Conservation (phyloP, 352 stramenopile genomes). For the Globisporangium parvum region DNA sequence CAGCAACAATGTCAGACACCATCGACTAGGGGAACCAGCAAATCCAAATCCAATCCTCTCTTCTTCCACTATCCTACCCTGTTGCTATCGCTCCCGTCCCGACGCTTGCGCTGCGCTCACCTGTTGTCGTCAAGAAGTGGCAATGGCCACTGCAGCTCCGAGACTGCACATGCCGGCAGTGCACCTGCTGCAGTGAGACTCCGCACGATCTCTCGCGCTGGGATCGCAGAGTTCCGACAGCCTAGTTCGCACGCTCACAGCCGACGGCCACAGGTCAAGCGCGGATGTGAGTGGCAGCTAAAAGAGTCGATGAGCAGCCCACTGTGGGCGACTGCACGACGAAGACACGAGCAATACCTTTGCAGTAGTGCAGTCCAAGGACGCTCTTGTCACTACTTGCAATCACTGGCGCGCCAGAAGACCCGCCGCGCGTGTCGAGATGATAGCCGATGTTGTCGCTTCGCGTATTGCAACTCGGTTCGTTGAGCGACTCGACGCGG, state of each 20-base stretch:
- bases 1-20: background rate
- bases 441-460: conserved; percentile 35
- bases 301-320: too few species aligned
- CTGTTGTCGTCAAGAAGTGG: background rate
- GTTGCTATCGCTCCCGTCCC: background rate
- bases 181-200: conserved; percentile 10
- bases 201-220: conserved; percentile 25
- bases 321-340: too few species aligned
- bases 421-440: conserved; percentile 40
- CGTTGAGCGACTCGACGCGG: conserved; percentile 16
- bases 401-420: conserved; percentile 45
- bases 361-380: conserved; percentile 49
- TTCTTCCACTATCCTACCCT: background rate
- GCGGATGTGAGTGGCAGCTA: background rate
- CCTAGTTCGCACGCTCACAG: conserved; percentile 5
- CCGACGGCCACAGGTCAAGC: background rate
- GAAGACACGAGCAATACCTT: too few species aligned
- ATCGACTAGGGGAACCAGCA: background rate
- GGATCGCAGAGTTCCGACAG: conserved; percentile 36
- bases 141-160: conserved; percentile 8
- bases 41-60: too few species aligned
- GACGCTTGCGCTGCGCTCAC: background rate
- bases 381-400: conserved; percentile 28
- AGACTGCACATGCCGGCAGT: conserved; percentile 21
- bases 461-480: conserved; percentile 25